phyloP scores from a whole-genome alignment of 768 basidiomycete species.

The Suillus luteus region DNA sequence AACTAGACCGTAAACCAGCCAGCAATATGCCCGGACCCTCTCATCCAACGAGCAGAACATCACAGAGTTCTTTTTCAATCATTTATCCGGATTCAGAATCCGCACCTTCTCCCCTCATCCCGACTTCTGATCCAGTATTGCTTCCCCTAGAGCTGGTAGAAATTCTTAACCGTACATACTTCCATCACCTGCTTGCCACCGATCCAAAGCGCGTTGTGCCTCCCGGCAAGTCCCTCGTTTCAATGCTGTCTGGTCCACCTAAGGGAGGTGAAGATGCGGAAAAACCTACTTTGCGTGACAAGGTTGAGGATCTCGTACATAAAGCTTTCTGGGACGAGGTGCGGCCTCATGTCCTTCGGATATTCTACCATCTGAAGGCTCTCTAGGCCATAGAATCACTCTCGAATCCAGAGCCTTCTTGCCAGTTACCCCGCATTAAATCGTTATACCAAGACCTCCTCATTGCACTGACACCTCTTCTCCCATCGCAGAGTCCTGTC shows the following conservation, averaged over 20 bases:
- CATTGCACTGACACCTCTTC: slow-evolving; percentile 52
- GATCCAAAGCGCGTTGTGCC: slow-evolving; percentile 64
- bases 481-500: slow-evolving; percentile 55
- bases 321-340: slow-evolving; percentile 79
- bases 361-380: slow-evolving; percentile 23
- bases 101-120: slow-evolving; percentile 22
- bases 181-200: slow-evolving; percentile 67
- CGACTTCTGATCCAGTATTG: slow-evolving; percentile 24
- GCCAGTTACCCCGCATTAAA: slow-evolving; percentile 61
- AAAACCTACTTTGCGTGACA: slow-evolving; percentile 44
- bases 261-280: slow-evolving; percentile 19
- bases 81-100: slow-evolving; percentile 17
- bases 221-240: slow-evolving; percentile 70
- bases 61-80: slow-evolving; percentile 19
- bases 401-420: slow-evolving; percentile 57
- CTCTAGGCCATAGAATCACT: slow-evolving; percentile 56
- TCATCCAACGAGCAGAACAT: slow-evolving; percentile 2
- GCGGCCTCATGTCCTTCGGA: slow-evolving; percentile 23
- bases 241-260: slow-evolving; percentile 49
- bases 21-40: neutral
- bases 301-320: slow-evolving; percentile 52
- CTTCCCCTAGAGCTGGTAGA: slow-evolving; percentile 61
- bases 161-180: slow-evolving; percentile 59
- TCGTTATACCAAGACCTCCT: slow-evolving; percentile 56
- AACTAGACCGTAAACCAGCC: neutral